phyloP scores from a whole-genome alignment of 495 filamentous ascomycete species.

The Penicillium egyptiacum region DNA sequence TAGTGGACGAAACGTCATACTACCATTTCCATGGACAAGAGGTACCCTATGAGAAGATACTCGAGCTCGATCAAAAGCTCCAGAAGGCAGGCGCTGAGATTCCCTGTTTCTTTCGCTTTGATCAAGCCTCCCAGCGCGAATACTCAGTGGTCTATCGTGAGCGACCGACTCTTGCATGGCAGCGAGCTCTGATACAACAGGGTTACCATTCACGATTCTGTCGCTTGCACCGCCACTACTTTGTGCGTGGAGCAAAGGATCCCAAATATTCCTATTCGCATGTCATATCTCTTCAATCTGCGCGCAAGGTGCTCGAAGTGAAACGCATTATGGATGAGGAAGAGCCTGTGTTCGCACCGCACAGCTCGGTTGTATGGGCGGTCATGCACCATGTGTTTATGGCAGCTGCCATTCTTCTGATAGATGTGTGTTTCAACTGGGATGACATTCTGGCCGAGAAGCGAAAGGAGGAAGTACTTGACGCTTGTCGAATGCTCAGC shows the following conservation, averaged over 20 bases:
- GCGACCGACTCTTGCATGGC: conserved; percentile 41
- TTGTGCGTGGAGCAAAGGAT: conserved; percentile 42
- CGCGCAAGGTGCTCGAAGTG: conserved; percentile 43
- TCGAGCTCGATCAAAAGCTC: conserved; percentile 37
- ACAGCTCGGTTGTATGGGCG: conserved; percentile 35
- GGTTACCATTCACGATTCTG: conserved; percentile 45
- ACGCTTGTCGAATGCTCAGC: conserved; percentile 46
- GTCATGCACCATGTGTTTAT: conserved; percentile 50
- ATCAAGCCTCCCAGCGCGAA: conserved; percentile 31
- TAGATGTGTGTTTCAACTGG: conserved; percentile 48
- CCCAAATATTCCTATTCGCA: conserved; percentile 48
- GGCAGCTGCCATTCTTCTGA: conserved; percentile 46
- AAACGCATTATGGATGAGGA: conserved; percentile 44
- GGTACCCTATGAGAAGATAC: conserved; percentile 39
- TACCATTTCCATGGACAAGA: conserved; percentile 33
- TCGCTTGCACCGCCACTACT: conserved; percentile 45
- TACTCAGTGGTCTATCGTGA: conserved; percentile 36
- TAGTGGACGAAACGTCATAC: conserved; percentile 37
- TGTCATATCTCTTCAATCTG: conserved; percentile 42
- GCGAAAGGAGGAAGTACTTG: conserved; percentile 42
- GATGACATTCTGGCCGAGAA: conserved; percentile 43
- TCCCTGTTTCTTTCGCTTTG: conserved; percentile 40
- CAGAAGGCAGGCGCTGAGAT: conserved; percentile 27
- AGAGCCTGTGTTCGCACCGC: conserved; percentile 26
- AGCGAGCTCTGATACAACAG: conserved; percentile 41